Conservation (phyloP, 2,329 filamentous ascomycete genomes). For the Botrytis sinoallii region DNA sequence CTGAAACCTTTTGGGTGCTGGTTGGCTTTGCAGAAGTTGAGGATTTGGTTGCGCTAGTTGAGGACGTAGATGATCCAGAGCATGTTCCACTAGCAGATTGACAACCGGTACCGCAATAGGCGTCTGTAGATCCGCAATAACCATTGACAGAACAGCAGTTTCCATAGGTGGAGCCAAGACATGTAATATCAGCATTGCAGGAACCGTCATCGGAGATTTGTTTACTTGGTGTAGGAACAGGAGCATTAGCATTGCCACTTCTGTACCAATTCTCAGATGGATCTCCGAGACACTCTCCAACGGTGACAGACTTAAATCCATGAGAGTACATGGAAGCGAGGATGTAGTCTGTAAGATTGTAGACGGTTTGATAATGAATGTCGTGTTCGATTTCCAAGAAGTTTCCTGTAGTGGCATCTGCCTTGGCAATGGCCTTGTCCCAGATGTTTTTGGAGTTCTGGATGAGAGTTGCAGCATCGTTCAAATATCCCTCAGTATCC, state of each 20-base stretch:
- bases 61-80: neutral
- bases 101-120: conserved; percentile 25
- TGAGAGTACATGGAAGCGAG: conserved; percentile 38
- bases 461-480: conserved; percentile 43
- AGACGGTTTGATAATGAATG: conserved; percentile 40
- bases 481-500: conserved; percentile 50
- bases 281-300: conserved; percentile 48
- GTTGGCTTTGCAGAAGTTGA: conserved; percentile 13
- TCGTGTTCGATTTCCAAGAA: conserved; percentile 51
- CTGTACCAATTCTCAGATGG: conserved; percentile 45
- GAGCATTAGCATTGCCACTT: conserved; percentile 19
- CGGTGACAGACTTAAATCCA: conserved; percentile 43
- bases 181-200: conserved; percentile 21
- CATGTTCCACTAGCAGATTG: conserved; percentile 19
- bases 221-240: conserved; percentile 8
- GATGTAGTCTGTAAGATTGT: conserved; percentile 40
- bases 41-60: conserved; percentile 3
- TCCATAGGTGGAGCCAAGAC: conserved; percentile 23
- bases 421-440: conserved; percentile 27
- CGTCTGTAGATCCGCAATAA: conserved; percentile 22
- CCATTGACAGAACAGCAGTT: conserved; percentile 25
- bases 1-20: conserved; percentile 5
- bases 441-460: conserved; percentile 47
- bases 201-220: conserved; percentile 24
- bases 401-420: conserved; percentile 26